Conservation (phyloP, 495 filamentous ascomycete genomes). For the Xylaria longipes region DNA sequence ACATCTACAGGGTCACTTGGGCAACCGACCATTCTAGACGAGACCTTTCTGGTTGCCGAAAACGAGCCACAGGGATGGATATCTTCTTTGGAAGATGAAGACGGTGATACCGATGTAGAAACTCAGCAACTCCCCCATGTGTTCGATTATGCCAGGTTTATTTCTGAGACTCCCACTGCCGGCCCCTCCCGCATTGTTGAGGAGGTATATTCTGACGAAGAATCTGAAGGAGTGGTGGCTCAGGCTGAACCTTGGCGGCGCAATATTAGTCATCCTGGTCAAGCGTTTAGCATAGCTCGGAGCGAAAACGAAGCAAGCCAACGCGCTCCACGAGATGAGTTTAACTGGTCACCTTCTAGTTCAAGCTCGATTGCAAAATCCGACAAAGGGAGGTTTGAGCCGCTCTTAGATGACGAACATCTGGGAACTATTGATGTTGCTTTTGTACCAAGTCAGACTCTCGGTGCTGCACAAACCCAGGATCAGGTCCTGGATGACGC, state of each 20-base stretch:
- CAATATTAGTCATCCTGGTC: neutral
- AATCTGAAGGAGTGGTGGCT: neutral
- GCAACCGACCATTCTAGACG: neutral
- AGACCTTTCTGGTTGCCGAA: neutral
- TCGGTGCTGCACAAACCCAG: slow-evolving; percentile 4
- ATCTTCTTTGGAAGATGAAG: neutral
- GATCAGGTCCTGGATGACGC: slow-evolving; percentile 1
- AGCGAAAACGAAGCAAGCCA: neutral
- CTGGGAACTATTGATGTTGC: slow-evolving; percentile 20
- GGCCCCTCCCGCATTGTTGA: neutral
- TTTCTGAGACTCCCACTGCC: neutral
- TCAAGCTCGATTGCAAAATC: slow-evolving; percentile 4
- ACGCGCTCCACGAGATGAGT: neutral
- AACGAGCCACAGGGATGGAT: neutral
- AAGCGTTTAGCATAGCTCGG: neutral
- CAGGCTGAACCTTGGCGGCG: neutral
- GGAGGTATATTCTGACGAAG: neutral
- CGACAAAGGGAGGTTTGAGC: neutral
- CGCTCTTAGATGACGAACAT: slow-evolving; percentile 16
- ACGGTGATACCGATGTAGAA: slow-evolving; percentile 4
- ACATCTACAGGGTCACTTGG: neutral
- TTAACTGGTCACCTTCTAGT: neutral
- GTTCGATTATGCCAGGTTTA: neutral
- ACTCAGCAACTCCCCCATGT: neutral
- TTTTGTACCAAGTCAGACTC: slow-evolving; percentile 14